A percentile compares a stretch with the other conserved stretches of the same genome.
Evolutionary conservation across 2,329 filamentous ascomycete genomes (phyloP).

Genomic region (Cladosporium halotolerans): DNA sequence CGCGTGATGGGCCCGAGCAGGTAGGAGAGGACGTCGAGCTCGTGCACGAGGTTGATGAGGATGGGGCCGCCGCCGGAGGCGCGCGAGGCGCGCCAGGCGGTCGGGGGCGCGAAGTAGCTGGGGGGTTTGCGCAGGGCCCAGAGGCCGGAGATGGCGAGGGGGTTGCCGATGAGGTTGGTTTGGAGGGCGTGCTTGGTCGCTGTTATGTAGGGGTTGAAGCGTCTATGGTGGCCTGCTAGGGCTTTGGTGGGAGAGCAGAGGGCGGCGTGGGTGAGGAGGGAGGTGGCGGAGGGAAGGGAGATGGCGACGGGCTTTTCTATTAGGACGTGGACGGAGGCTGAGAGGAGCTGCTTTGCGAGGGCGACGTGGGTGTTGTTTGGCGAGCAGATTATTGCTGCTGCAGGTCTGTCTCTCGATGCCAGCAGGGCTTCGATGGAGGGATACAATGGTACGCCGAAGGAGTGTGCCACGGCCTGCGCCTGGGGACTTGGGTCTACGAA

Average conservation of each 20-base stretch:
- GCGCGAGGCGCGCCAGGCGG: constrained; percentile 43
- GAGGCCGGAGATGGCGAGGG: constrained; percentile 50
- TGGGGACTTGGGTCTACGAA: constrained; percentile 43
- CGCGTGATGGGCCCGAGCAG: constrained; percentile 48
- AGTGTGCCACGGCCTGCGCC: constrained; percentile 31
- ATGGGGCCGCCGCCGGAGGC: constrained; percentile 43
- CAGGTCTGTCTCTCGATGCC: constrained; percentile 35
- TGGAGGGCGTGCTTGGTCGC: constrained; percentile 43
- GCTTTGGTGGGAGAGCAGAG: constrained; percentile 32
- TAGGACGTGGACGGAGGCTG: constrained; percentile 46
- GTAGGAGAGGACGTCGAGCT: constrained; percentile 53
- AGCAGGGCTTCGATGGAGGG: constrained; percentile 41
- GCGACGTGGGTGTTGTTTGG: constrained; percentile 54
- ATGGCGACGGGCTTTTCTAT: constrained; percentile 53
- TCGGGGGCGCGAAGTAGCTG: constrained; percentile 45
- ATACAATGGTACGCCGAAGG: constrained; percentile 36
- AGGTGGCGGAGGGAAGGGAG: constrained; percentile 33
- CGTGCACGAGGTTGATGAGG: constrained; percentile 56
- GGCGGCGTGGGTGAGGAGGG: constrained; percentile 25
- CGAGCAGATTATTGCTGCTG: constrained; percentile 54
- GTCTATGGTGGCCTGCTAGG: constrained; percentile 53
- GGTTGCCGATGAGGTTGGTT: constrained; percentile 37
- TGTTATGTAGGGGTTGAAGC: constrained; percentile 53
- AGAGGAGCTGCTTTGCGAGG: constrained; percentile 44
- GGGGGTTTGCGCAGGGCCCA: constrained; percentile 50